Conservation (phyloP, 108 stramenopile genomes). For the Pelagomonas calceolata region DNA sequence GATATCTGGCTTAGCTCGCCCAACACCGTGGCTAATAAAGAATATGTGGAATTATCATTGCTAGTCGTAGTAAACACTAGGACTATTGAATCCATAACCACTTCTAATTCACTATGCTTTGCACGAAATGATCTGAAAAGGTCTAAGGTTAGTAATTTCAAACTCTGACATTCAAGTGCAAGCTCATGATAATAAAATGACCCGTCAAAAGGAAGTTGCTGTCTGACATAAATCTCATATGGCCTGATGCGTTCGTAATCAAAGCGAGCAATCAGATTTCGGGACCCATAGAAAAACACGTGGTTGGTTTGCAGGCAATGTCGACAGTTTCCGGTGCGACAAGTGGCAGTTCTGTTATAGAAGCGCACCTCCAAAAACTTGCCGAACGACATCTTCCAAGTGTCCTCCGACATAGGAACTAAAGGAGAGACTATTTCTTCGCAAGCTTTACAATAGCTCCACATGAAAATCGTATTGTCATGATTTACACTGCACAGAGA, state of each 20-base stretch:
- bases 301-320: constrained; percentile 65
- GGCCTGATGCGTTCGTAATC: constrained; percentile 68
- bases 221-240: constrained; percentile 67
- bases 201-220: constrained; percentile 64
- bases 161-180: too few relatives aligned
- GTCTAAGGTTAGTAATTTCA: too few relatives aligned
- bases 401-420: constrained; percentile 68
- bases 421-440: constrained; percentile 69
- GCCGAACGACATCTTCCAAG: constrained; percentile 88
- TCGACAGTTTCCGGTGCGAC: constrained; percentile 21
- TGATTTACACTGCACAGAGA: too few relatives aligned
- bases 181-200: constrained; percentile 40
- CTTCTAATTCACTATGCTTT: too few relatives aligned
- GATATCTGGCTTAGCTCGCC: too few relatives aligned
- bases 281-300: constrained; percentile 75
- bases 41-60: too few relatives aligned
- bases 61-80: not conserved
- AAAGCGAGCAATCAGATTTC: constrained; percentile 71
- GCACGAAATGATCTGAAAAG: too few relatives aligned
- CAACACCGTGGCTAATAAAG: too few relatives aligned
- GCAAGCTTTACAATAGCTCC: constrained; percentile 81
- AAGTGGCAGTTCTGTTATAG: constrained; percentile 67
- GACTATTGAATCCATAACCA: too few relatives aligned
- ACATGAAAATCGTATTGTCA: constrained; percentile 59
- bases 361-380: constrained; percentile 88